phyloP scores from a whole-genome alignment of 169 alveolate species.

The Eimeria mitis region DNA sequence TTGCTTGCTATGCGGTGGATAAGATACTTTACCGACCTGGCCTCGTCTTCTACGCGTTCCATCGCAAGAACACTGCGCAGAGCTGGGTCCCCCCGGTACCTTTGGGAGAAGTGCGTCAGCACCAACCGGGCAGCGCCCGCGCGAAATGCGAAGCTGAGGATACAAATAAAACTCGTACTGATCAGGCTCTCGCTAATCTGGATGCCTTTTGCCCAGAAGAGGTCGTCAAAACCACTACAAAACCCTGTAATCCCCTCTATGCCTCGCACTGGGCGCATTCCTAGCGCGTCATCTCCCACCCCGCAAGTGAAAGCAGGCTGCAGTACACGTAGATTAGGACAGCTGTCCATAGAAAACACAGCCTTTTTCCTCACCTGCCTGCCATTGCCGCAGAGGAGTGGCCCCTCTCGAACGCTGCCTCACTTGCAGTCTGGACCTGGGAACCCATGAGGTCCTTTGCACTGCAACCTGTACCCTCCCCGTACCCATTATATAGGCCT shows the following conservation, averaged over 20 bases:
- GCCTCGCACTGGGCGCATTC: background rate
- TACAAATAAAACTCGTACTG: background rate
- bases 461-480: background rate
- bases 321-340: background rate
- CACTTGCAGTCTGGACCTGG: constrained; percentile 72
- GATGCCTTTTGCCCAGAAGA: background rate
- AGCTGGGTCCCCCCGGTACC: constrained; percentile 86
- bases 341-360: background rate
- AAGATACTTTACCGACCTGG: constrained; percentile 60
- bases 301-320: background rate
- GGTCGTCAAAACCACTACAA: background rate
- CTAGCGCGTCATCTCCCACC: background rate
- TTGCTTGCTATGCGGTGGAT: too few species aligned
- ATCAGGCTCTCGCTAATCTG: background rate
- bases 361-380: constrained; percentile 79
- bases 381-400: constrained; percentile 89
- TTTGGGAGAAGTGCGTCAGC: constrained; percentile 88
- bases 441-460: constrained; percentile 61
- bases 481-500: background rate
- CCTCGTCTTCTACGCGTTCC: constrained; percentile 85
- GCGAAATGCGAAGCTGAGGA: constrained; percentile 84
- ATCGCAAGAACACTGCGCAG: constrained; percentile 81
- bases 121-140: constrained; percentile 84
- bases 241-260: background rate
- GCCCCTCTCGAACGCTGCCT: constrained; percentile 85